Evolutionary conservation across 2,329 filamentous ascomycete species (phyloP).

Genomic region (Epichloe bromicola): DNA sequence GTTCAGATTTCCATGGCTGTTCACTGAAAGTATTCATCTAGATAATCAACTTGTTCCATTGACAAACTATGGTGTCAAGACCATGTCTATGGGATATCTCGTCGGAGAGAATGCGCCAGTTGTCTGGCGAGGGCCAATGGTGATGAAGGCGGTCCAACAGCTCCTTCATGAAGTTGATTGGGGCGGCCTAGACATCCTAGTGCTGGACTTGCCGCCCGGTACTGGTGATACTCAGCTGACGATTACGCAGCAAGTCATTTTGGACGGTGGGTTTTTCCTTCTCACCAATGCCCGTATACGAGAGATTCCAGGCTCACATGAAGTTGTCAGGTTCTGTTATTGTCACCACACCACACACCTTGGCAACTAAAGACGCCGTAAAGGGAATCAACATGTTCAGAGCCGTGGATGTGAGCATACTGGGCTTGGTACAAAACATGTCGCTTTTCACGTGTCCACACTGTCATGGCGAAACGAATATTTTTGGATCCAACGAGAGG

Average conservation of each 20-base stretch:
- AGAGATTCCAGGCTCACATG: neutral
- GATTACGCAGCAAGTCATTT: conserved; percentile 86
- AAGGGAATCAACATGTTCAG: conserved; percentile 90
- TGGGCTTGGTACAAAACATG: conserved; percentile 92
- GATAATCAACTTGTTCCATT: conserved; percentile 75
- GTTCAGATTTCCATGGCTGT: too few species aligned
- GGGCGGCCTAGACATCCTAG: conserved; percentile 76
- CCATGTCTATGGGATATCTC: conserved; percentile 98
- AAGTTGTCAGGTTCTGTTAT: conserved; percentile 54
- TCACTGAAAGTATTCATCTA: conserved; percentile 16
- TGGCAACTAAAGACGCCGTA: conserved; percentile 82
- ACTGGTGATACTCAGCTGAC: conserved; percentile 94
- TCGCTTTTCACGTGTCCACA: conserved; percentile 68
- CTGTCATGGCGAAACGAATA: conserved; percentile 59
- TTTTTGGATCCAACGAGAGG: conserved; percentile 57
- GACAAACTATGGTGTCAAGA: conserved; percentile 89
- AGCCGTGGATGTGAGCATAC: conserved; percentile 64
- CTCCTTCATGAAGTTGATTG: conserved; percentile 91
- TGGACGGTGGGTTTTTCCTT: conserved; percentile 50
- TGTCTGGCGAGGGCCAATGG: conserved; percentile 93
- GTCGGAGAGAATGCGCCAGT: conserved; percentile 69
- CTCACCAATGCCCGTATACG: neutral
- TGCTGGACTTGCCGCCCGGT: conserved; percentile 84
- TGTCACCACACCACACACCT: conserved; percentile 84
- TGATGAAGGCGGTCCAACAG: conserved; percentile 93